Conservation (phyloP, 257 asterid genomes). For the Mentha longifolia region DNA sequence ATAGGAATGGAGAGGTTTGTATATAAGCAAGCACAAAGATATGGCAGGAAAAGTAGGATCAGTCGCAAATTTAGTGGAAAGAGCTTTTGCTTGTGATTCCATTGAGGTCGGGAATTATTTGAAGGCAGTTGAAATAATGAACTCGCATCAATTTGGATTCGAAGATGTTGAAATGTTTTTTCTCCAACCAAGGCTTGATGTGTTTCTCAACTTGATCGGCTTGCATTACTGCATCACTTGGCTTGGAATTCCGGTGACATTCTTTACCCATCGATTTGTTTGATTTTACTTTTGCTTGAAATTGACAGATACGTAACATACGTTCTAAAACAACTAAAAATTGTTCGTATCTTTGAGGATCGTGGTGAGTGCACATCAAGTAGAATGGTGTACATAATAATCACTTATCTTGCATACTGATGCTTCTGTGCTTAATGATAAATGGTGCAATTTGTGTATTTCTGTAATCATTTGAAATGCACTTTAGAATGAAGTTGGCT, state of each 20-base stretch:
- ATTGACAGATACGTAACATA: background rate
- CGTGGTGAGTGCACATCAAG: background rate
- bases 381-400: background rate
- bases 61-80: slow-evolving; percentile 48
- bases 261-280: background rate
- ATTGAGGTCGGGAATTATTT: slow-evolving; percentile 75
- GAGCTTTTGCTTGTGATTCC: slow-evolving; percentile 62
- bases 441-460: background rate
- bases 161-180: slow-evolving; percentile 66
- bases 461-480: background rate
- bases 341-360: background rate
- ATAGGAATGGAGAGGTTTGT: slow-evolving; percentile 76
- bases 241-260: slow-evolving; percentile 64
- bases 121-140: slow-evolving; percentile 60
- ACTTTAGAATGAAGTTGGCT: background rate
- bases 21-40: slow-evolving; percentile 64
- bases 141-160: slow-evolving; percentile 64
- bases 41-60: slow-evolving; percentile 59
- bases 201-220: slow-evolving; percentile 77
- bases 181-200: slow-evolving; percentile 61
- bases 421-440: background rate
- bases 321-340: background rate
- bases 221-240: slow-evolving; percentile 75
- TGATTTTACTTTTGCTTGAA: slow-evolving; percentile 2
- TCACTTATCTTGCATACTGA: background rate